A percentile compares a stretch with the other conserved stretches of the same genome.
Evolutionary conservation across 805 yeast genomes (phyloP).

Genomic region (Wickerhamomyces silvicola): DNA sequence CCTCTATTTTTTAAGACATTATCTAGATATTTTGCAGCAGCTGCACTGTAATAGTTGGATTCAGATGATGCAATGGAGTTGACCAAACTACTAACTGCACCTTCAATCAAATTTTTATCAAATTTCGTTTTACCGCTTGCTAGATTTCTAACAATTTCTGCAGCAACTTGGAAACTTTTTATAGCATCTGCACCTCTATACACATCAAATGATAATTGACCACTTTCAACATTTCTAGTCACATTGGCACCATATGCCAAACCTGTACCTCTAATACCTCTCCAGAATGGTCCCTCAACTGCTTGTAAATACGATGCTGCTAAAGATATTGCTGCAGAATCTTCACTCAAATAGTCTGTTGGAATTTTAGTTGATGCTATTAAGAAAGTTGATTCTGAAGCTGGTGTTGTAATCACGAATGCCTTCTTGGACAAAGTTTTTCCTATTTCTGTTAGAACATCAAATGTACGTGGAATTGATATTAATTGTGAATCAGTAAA

Average conservation of each 20-base stretch:
- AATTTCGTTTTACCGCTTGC: slow-evolving; percentile 48
- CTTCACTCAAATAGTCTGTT: slow-evolving; percentile 44
- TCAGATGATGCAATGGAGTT: slow-evolving; percentile 64
- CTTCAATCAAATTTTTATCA: slow-evolving; percentile 56
- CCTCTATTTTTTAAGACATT: slow-evolving; percentile 65
- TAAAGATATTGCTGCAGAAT: slow-evolving; percentile 62
- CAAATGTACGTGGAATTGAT: slow-evolving; percentile 46
- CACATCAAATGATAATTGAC: slow-evolving; percentile 58
- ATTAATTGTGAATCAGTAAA: slow-evolving; percentile 9
- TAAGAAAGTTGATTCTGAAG: slow-evolving; percentile 76
- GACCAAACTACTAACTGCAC: slow-evolving; percentile 72
- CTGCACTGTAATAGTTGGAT: slow-evolving; percentile 59
- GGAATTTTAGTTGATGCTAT: slow-evolving; percentile 56
- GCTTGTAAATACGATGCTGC: slow-evolving; percentile 74
- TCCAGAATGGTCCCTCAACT: slow-evolving; percentile 96
- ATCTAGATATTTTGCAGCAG: slow-evolving; percentile 59
- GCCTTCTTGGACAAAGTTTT: slow-evolving; percentile 45
- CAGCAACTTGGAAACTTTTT: slow-evolving; percentile 54
- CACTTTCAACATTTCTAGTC: slow-evolving; percentile 53
- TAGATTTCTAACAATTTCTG: slow-evolving; percentile 53
- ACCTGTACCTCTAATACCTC: slow-evolving; percentile 92
- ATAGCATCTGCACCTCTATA: slow-evolving; percentile 82
- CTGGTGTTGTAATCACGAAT: slow-evolving; percentile 64
- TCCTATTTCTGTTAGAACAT: slow-evolving; percentile 54
- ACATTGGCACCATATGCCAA: slow-evolving; percentile 83